A percentile compares a stretch with the other conserved stretches of the same genome.
These are phyloP conservation scores for Musa schizocarpa DNA, from an alignment of 176 grass and related monocot species.

Conservation along the genomic window DNA sequence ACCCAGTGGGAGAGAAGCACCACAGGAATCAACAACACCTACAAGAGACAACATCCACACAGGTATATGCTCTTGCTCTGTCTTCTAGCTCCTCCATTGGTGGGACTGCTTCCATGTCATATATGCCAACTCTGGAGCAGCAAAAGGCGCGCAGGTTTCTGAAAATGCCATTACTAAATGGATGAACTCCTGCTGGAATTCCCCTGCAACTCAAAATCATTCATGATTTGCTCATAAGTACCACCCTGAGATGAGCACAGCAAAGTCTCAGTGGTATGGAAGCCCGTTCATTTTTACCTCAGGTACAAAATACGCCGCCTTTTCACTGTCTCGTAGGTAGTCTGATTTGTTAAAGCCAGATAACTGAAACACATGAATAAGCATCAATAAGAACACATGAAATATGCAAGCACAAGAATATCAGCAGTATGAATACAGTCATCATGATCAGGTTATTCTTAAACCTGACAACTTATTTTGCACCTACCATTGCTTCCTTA, in stretches of 20 bases:
- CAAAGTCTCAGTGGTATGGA: neutral
- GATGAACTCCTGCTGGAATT: slow-evolving; percentile 65
- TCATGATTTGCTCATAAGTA: slow-evolving; percentile 2
- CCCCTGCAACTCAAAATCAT: slow-evolving; percentile 39
- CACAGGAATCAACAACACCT: slow-evolving; percentile 52
- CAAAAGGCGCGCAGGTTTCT: slow-evolving; percentile 66
- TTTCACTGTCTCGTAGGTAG: slow-evolving; percentile 79
- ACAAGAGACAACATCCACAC: slow-evolving; percentile 55
- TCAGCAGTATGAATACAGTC: too few relatives aligned
- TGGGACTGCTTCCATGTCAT: slow-evolving; percentile 63
- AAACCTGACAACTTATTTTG: too few relatives aligned
- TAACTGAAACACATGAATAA: slow-evolving; percentile 35
- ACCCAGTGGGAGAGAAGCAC: neutral
- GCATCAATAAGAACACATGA: too few relatives aligned
- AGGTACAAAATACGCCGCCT: slow-evolving; percentile 69
- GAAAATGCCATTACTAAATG: slow-evolving; percentile 78
- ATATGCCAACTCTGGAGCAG: slow-evolving; percentile 33
- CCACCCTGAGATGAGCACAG: neutral
- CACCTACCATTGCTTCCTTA: too few relatives aligned
- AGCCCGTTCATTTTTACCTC: slow-evolving; percentile 35
- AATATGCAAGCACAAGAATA: too few relatives aligned
- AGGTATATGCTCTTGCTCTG: slow-evolving; percentile 54
- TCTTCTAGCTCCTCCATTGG: slow-evolving; percentile 57
- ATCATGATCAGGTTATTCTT: too few relatives aligned
- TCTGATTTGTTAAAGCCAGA: slow-evolving; percentile 91